Percentiles rank a stretch among this genome's conserved stretches.
Conservation (phyloP, 768 basidiomycete genomes). For the Cystofilobasidium capitatum region DNA sequence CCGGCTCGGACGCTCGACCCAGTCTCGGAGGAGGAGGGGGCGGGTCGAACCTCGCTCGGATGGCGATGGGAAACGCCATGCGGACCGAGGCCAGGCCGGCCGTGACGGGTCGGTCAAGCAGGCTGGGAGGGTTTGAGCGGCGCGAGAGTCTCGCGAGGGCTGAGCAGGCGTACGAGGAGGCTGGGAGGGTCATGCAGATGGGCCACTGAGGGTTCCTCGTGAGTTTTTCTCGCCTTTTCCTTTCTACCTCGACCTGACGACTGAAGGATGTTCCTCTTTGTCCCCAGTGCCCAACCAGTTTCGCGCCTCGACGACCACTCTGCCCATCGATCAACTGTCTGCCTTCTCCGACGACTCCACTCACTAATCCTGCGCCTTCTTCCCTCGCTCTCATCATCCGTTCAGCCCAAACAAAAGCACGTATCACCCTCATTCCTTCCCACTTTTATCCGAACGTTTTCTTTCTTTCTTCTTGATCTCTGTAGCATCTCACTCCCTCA, state of each 20-base stretch:
- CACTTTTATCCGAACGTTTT: background rate
- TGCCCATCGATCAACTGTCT: background rate
- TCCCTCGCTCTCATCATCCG: background rate
- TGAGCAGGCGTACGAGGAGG: slow-evolving; percentile 15
- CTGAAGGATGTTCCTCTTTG: background rate
- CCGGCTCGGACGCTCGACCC: too few species aligned
- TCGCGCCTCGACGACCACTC: background rate
- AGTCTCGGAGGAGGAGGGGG: background rate
- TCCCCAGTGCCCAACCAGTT: too few species aligned
- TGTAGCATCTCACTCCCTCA: background rate
- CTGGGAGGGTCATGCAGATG: slow-evolving; percentile 12
- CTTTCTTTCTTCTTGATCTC: background rate
- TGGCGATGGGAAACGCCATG: slow-evolving; percentile 24
- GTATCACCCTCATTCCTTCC: background rate
- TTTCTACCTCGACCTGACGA: background rate
- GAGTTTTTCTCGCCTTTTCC: background rate
- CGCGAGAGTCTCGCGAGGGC: slow-evolving; percentile 19
- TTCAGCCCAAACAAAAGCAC: too few species aligned
- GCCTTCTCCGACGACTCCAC: background rate
- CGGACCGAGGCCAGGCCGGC: slow-evolving; percentile 8
- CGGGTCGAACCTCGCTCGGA: slow-evolving; percentile 14
- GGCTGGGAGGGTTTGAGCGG: slow-evolving; percentile 6
- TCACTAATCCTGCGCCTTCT: background rate
- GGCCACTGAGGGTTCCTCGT: background rate
- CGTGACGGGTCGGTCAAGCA: slow-evolving; percentile 6